A percentile compares a stretch with the other conserved stretches of the same genome.
phyloP scores from a whole-genome alignment of 2,329 filamentous ascomycete genomes.

The Diaporthe citriasiana region DNA sequence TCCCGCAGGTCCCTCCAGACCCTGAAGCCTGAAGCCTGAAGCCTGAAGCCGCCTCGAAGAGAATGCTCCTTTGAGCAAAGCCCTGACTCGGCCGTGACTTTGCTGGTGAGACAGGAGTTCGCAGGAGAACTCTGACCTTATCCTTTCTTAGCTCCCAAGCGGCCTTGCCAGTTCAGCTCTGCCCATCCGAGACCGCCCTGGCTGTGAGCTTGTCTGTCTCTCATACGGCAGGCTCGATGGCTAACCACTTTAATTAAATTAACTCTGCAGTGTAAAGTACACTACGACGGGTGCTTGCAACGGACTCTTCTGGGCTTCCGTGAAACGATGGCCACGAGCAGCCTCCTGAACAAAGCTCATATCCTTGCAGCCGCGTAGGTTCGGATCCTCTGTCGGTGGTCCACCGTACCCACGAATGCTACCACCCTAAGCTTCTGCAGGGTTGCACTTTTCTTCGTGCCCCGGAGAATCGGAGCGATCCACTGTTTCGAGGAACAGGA shows the following conservation, averaged over 20 bases:
- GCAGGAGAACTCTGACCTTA: slow-evolving; percentile 4
- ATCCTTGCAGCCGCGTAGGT: slow-evolving; percentile 31
- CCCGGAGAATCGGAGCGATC: slow-evolving; percentile 22
- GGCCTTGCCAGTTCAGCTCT: slow-evolving; percentile 8
- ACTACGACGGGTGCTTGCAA: slow-evolving; percentile 9
- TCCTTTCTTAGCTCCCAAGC: not conserved
- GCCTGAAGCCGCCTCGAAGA: slow-evolving; percentile 13
- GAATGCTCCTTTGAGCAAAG: slow-evolving; percentile 22
- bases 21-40: slow-evolving; percentile 15
- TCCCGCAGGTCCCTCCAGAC: slow-evolving; percentile 23
- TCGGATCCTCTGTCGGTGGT: slow-evolving; percentile 17
- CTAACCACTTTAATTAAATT: not conserved
- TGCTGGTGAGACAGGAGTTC: slow-evolving; percentile 29
- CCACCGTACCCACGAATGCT: slow-evolving; percentile 22
- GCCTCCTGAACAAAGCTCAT: slow-evolving; percentile 17
- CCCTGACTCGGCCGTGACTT: slow-evolving; percentile 19
- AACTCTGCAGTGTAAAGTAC: not conserved
- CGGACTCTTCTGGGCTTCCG: slow-evolving; percentile 35
- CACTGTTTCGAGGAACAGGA: slow-evolving; percentile 28
- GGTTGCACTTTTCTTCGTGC: slow-evolving; percentile 24
- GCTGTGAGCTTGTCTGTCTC: not conserved
- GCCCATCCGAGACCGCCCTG: slow-evolving; percentile 4
- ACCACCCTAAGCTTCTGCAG: slow-evolving; percentile 32
- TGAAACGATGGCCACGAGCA: slow-evolving; percentile 31
- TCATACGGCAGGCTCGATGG: not conserved